These are phyloP conservation scores for Talaromyces ruber DNA, from an alignment of 495 filamentous ascomycete species.

Conservation along the genomic window DNA sequence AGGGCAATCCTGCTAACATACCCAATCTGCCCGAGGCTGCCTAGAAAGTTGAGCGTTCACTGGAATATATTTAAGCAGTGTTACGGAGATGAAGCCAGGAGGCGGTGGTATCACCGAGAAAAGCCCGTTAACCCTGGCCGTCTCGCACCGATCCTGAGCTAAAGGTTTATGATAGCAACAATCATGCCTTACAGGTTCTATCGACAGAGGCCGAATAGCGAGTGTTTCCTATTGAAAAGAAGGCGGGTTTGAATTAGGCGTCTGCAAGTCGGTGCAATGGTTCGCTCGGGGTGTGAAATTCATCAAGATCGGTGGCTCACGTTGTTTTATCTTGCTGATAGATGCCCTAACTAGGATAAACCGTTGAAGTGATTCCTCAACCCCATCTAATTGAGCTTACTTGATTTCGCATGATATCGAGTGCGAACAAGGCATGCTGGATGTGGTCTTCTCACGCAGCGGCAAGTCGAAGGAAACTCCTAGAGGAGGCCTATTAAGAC, in stretches of 20 bases:
- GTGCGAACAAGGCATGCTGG: neutral
- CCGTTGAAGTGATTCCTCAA: neutral
- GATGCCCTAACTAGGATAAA: neutral
- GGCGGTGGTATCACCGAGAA: neutral
- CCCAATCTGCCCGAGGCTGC: neutral
- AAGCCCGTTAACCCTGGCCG: neutral
- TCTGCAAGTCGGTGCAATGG: neutral
- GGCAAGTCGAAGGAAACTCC: neutral
- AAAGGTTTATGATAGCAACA: neutral
- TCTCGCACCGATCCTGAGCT: neutral
- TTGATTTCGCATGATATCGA: neutral
- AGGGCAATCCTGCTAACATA: neutral
- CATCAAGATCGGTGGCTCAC: neutral
- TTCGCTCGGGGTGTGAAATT: neutral
- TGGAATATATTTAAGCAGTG: neutral
- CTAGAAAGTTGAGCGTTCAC: neutral
- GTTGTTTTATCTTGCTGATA: neutral
- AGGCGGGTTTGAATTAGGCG: neutral
- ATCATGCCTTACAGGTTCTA: neutral
- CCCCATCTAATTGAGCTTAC: neutral
- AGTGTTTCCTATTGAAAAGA: neutral
- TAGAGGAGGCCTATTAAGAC: neutral
- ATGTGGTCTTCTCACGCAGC: neutral
- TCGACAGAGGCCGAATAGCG: neutral
- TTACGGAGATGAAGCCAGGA: neutral